Base-by-base conservation (phyloP, 495 filamentous ascomycete genomes). In the Xylaria nigripes region DNA sequence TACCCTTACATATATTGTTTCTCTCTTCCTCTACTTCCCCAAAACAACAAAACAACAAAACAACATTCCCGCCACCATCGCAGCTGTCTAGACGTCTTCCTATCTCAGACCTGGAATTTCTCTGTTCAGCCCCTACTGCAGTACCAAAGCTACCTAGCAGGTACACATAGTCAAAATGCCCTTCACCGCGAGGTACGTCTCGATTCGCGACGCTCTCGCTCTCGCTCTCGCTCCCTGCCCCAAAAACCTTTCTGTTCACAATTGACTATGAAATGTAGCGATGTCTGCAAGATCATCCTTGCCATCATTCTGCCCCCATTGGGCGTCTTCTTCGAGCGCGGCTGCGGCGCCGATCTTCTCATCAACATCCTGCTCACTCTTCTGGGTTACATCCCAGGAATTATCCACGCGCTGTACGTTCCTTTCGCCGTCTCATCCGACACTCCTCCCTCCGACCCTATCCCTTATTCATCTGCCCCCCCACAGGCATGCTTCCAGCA, bases 341-440 rank as follows among this genome's bases (percentile, higher is more conserved):
- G 90, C 66, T 90, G 86, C 73, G 80, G 82, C 68, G 79, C 82
- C 63, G 87, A 94, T 63, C 75, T 95, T 58, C 72, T 87, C 61
- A 90, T 95, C 79, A 95, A 93, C 76, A 83, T 95, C 72, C 77
- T 85, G 59, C 75, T 95, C 67, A 93, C 88, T 45, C 82, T 91
- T 61, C 78, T 96, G 65, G 86, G 85, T 65, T 90, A 84, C 72
- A 76, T 90, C 53, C 86, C 86, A 30, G 86, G 86, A 72, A 80
- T 86, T 62, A 80, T 87, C 59, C 83, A 88, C 66, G 84, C 84
- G 57, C 66, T 86, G 85, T 88, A 67, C 48, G 64, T 67, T 42
- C 32, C 13, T 2, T 23, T 42, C 27, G 53, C 46, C 40, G 53
- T 34, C 48, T 5, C 42, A 29, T 29, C 54, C 32, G 32, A 13